A percentile compares a stretch with the other conserved stretches of the same genome.
Evolutionary conservation across 2,329 filamentous ascomycete genomes (phyloP).

Genomic region (Diaporthe citri): DNA sequence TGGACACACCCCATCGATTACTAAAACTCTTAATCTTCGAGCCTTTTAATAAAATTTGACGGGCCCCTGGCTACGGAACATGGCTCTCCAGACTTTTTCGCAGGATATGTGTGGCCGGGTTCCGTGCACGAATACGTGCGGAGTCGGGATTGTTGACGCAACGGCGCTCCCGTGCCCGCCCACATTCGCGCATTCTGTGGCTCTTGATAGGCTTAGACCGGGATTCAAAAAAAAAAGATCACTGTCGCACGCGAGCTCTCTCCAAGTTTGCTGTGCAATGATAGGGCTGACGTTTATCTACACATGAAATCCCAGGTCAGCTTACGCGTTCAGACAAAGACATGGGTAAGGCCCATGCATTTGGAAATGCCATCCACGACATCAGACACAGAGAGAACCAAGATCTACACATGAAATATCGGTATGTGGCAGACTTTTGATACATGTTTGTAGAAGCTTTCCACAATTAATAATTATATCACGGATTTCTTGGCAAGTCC

Average conservation of each 20-base stretch:
- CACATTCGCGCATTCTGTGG: neutral
- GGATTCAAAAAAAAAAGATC: conserved; percentile 1
- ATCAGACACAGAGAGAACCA: neutral
- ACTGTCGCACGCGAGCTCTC: neutral
- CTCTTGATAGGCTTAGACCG: neutral
- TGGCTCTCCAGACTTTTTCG: neutral
- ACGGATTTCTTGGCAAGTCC: conserved; percentile 4
- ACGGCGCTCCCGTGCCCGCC: conserved; percentile 1
- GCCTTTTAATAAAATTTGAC: neutral
- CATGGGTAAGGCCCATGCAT: neutral
- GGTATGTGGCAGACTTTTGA: neutral
- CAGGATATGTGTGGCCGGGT: neutral
- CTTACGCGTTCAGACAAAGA: neutral
- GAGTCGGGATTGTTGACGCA: neutral
- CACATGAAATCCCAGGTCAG: neutral
- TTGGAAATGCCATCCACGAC: neutral
- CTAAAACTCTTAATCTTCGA: neutral
- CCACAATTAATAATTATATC: neutral
- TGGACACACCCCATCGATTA: neutral
- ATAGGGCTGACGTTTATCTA: neutral
- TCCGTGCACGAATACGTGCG: neutral
- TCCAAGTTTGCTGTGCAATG: neutral
- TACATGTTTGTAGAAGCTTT: neutral
- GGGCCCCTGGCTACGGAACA: neutral
- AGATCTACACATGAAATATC: neutral